Evolutionary conservation across 2,329 filamentous ascomycete genomes (phyloP).

Genomic region (Phyllosticta citribraziliensis): DNA sequence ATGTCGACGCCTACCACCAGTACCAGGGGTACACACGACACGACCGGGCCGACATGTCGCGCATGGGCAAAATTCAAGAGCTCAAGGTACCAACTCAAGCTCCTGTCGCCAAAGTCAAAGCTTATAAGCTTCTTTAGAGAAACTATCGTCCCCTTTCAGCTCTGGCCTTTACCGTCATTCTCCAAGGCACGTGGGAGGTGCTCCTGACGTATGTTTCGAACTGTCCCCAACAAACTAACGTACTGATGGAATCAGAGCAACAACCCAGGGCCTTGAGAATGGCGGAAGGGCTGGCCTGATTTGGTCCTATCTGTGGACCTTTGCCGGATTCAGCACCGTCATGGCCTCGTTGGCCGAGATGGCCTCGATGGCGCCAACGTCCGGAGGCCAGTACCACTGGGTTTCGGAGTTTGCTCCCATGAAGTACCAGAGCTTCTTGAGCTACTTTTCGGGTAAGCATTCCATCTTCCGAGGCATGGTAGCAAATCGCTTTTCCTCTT

Average conservation of each 20-base stretch:
- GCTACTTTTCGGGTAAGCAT: conserved; percentile 13
- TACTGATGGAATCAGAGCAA: not conserved
- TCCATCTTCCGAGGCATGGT: too few species aligned
- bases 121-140: conserved; percentile 21
- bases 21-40: conserved; percentile 8
- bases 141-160: conserved; percentile 43
- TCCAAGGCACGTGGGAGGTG: conserved; percentile 47
- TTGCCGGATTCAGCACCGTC: conserved; percentile 19
- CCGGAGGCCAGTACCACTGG: conserved; percentile 12
- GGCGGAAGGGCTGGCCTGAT: conserved; percentile 13
- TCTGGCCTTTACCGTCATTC: conserved; percentile 42
- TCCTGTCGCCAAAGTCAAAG: not conserved
- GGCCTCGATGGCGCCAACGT: conserved; percentile 12
- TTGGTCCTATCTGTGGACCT: conserved; percentile 25
- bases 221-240: not conserved
- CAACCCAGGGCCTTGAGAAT: conserved; percentile 8
- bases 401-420: conserved; percentile 12
- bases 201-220: conserved; percentile 26
- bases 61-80: conserved; percentile 43
- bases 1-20: not conserved
- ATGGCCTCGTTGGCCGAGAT: conserved; percentile 13
- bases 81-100: conserved; percentile 26
- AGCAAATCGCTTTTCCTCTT: too few species aligned
- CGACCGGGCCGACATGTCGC: conserved; percentile 31
- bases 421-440: conserved; percentile 11